Conservation (phyloP, 2,329 filamentous ascomycete genomes). For the Fusarium tuaranense region DNA sequence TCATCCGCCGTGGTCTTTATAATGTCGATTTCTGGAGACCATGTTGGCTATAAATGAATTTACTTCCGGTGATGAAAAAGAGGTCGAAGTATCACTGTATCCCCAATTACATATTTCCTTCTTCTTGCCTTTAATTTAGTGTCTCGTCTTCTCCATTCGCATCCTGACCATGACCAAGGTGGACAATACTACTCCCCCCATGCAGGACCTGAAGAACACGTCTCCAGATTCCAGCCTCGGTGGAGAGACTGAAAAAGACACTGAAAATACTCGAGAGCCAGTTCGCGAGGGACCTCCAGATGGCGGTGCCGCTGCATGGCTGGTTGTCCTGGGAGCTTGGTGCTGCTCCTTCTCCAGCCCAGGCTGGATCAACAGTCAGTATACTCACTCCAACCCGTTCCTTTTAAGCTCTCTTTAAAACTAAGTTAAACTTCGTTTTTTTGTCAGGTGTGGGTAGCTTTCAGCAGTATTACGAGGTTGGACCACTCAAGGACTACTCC, state of each 20-base stretch:
- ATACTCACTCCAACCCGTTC: too few relatives aligned
- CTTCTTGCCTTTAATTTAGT: too few relatives aligned
- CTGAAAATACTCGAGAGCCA: background rate
- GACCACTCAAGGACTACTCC: background rate
- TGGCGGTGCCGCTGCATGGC: constrained; percentile 4
- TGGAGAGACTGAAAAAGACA: background rate
- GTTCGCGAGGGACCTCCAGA: background rate
- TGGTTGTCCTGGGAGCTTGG: background rate
- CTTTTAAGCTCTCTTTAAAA: too few relatives aligned
- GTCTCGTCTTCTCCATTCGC: background rate
- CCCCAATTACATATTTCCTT: background rate
- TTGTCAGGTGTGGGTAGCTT: background rate
- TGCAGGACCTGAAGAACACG: background rate
- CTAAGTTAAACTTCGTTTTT: too few relatives aligned
- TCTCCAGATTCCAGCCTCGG: background rate
- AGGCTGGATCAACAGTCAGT: constrained; percentile 6
- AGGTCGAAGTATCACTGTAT: rapidly evolving
- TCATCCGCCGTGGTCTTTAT: background rate
- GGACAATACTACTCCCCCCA: background rate
- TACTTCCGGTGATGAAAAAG: background rate
- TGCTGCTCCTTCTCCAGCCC: constrained; percentile 4
- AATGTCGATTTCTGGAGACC: background rate
- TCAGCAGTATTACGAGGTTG: background rate
- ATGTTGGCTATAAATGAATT: background rate
- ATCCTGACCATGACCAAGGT: background rate